Base-by-base conservation (phyloP, 495 filamentous ascomycete species). In the Stereocaulon alpinum region DNA sequence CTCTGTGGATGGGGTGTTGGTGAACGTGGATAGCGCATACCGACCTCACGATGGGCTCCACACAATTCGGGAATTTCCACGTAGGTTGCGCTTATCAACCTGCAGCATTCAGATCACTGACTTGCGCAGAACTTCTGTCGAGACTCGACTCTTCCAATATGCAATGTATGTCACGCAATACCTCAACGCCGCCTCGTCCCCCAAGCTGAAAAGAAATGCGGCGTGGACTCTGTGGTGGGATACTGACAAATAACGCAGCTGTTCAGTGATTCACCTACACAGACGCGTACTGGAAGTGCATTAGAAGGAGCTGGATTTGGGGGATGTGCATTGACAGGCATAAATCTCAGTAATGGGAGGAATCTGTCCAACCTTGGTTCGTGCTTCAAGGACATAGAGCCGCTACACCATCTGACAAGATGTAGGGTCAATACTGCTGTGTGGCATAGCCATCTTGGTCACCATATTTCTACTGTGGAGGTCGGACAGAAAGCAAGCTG, bases 131-230 rank as follows among this genome's bases (percentile, higher is more conserved):
- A 93, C 74, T 96, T 99, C 71, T 99, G 93, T 83, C 86, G 87
- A 67, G 89, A 96, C 76, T 91, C 91, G 63, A 96, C 92, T 62
- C 78, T 99, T 68, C 93, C 93, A 63, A 82, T 95, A 64, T 96
- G 91, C 82, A 96, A 96, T 81, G 92, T 97, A 82, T 62, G 92
- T 84, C 58, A 43, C 27, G 62, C 61, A 29, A 41, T 9, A 24
- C 30, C 14, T 55, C 29, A 27, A 37, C n/a, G 24, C 34, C 12
- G 24, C 34, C 7, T 11, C 52, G 17, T 3, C 22, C 18, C 50
- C 41, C 24, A 4, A 30, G 14, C 52, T 45, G 29, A 10, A 40
- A 34, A 10, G 3, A 40, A n/a, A 18, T 45, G 24, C 40, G 53
- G 27, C 53, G 20, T 37, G 22, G 37, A 43, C 18, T 6, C 29